Evolutionary conservation across 768 basidiomycete species (phyloP).

Genomic region (Pleurotus eryngii): DNA sequence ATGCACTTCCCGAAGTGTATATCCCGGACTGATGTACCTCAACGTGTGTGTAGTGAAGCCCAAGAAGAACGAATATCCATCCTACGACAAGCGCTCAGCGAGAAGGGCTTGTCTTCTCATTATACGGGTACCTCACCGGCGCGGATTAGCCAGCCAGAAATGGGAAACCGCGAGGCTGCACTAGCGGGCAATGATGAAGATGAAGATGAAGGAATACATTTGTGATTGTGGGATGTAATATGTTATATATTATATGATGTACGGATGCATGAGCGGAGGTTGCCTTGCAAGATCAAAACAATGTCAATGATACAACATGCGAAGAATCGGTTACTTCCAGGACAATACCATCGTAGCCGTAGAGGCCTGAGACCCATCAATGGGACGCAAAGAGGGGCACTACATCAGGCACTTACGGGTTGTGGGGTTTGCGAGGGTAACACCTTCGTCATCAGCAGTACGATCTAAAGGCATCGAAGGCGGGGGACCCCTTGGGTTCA

Average conservation of each 20-base stretch:
- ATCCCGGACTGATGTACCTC: not conserved
- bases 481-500: conserved; percentile 69
- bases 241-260: not conserved
- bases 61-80: conserved; percentile 77
- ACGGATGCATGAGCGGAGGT: not conserved
- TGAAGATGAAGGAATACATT: conserved; percentile 9
- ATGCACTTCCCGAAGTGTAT: not conserved
- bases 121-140: no score
- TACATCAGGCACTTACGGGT: conserved; percentile 51
- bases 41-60: conserved; percentile 48
- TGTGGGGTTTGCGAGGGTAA: conserved; percentile 64
- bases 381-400: conserved; percentile 33
- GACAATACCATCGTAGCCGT: conserved; percentile 81
- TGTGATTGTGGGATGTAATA: not conserved
- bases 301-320: conserved; percentile 69
- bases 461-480: conserved; percentile 81
- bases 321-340: conserved; percentile 77
- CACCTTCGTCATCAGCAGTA: conserved; percentile 69
- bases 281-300: conserved; percentile 45
- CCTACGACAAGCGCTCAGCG: conserved; percentile 57
- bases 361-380: conserved; percentile 5
- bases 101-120: conserved; percentile 46
- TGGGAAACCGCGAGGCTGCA: not conserved
- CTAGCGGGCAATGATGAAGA: not conserved
- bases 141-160: not conserved